A percentile compares a stretch with the other conserved stretches of the same genome.
Evolutionary conservation across 1,139 yeast genomes (phyloP).

Genomic region (Hyphopichia buzzinii): DNA sequence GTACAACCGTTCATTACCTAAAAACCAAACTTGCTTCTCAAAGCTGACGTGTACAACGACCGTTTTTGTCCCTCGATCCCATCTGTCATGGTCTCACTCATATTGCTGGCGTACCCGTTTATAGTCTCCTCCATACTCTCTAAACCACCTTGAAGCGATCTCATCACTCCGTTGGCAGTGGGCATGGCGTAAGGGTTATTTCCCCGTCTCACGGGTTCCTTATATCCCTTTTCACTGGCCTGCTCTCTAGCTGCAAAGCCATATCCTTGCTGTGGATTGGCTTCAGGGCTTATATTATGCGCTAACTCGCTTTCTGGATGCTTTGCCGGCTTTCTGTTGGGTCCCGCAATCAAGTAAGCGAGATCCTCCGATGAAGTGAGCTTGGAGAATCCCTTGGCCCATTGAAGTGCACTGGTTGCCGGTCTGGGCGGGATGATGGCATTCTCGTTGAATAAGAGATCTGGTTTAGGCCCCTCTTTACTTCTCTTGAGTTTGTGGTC

Average conservation of each 20-base stretch:
- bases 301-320: slow-evolving; percentile 58
- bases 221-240: slow-evolving; percentile 37
- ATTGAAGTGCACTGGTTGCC: slow-evolving; percentile 71
- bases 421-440: slow-evolving; percentile 77
- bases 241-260: slow-evolving; percentile 17
- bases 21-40: slow-evolving; percentile 55
- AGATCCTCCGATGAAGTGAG: slow-evolving; percentile 60
- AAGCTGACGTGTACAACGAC: slow-evolving; percentile 49
- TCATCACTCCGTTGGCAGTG: slow-evolving; percentile 26
- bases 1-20: slow-evolving; percentile 16
- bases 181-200: slow-evolving; percentile 22
- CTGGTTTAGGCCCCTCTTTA: slow-evolving; percentile 27
- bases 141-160: slow-evolving; percentile 50
- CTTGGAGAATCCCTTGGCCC: slow-evolving; percentile 77
- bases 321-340: slow-evolving; percentile 52
- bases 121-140: slow-evolving; percentile 55
- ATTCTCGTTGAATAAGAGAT: slow-evolving; percentile 57
- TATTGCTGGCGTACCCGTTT: slow-evolving; percentile 55
- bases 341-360: slow-evolving; percentile 58
- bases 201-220: slow-evolving; percentile 47
- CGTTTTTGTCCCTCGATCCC: slow-evolving; percentile 50
- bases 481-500: slow-evolving; percentile 34
- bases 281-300: slow-evolving; percentile 50
- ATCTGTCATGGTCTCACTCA: slow-evolving; percentile 55
- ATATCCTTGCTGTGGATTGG: slow-evolving; percentile 35